These are phyloP conservation scores for Aspergillus vadensis DNA, from an alignment of 2,329 filamentous ascomycete genomes.

Conservation along the genomic window DNA sequence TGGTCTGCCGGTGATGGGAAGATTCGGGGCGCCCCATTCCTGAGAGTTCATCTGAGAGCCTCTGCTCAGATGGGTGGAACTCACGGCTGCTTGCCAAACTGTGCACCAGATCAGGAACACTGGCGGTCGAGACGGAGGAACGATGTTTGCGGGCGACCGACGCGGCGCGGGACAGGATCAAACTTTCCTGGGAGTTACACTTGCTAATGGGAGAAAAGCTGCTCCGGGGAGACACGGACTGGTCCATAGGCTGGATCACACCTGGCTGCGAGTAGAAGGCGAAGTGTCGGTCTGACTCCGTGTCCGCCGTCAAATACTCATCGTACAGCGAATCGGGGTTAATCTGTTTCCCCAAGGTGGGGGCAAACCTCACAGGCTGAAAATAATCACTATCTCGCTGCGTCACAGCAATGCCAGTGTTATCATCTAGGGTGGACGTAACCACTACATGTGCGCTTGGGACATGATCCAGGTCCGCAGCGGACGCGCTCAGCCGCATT, in stretches of 20 bases:
- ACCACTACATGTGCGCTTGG: constrained; percentile 29
- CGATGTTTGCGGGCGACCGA: constrained; percentile 51
- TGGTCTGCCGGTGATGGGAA: constrained; percentile 39
- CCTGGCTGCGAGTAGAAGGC: constrained; percentile 47
- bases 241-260: constrained; percentile 43
- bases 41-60: constrained; percentile 24
- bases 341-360: constrained; percentile 36
- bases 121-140: constrained; percentile 49
- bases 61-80: constrained; percentile 30
- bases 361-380: constrained; percentile 34
- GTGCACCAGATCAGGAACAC: constrained; percentile 49
- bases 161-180: constrained; percentile 54
- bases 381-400: constrained; percentile 32
- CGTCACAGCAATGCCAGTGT: constrained; percentile 28
- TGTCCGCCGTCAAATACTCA: constrained; percentile 47
- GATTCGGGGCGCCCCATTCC: constrained; percentile 25
- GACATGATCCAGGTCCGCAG: constrained; percentile 36
- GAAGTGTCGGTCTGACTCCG: constrained; percentile 51
- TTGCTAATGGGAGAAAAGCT: constrained; percentile 57
- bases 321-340: constrained; percentile 40
- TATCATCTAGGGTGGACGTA: constrained; percentile 33
- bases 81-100: constrained; percentile 46
- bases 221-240: constrained; percentile 46
- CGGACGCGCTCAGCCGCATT: constrained; percentile 30
- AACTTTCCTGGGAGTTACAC: constrained; percentile 59